Percentiles rank a stretch among this genome's conserved stretches.
Conservation (phyloP, 352 stramenopile genomes). For the Phytophthora meadii region DNA sequence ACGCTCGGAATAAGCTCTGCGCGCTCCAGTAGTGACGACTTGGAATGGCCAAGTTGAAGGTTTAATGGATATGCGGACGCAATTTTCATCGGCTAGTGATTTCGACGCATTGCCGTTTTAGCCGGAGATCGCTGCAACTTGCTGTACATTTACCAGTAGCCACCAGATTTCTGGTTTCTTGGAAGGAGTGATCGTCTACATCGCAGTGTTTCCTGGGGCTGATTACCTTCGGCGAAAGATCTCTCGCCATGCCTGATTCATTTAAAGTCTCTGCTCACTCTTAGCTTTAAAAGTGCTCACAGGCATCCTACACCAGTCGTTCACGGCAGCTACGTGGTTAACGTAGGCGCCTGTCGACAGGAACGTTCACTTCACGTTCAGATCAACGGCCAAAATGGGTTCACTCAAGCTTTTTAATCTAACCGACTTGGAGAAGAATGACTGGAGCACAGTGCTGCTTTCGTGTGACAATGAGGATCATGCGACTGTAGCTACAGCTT, state of each 20-base stretch:
- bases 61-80: slow-evolving; percentile 10
- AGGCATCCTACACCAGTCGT: slow-evolving; percentile 1
- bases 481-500: no score
- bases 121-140: no score
- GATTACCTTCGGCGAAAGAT: slow-evolving; percentile 17
- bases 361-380: slow-evolving; percentile 24
- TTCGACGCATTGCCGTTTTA: slow-evolving; percentile 1
- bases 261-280: background rate
- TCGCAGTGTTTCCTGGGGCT: background rate
- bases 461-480: no score
- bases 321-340: slow-evolving; percentile 17
- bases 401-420: slow-evolving; percentile 1
- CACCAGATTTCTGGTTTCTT: no score
- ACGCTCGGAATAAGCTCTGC: no score
- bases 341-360: slow-evolving; percentile 11
- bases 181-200: no score
- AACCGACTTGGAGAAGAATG: no score
- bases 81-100: background rate
- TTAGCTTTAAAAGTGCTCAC: background rate
- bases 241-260: slow-evolving; percentile 1
- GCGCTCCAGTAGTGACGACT: no score
- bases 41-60: slow-evolving; percentile 12
- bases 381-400: slow-evolving; percentile 8
- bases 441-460: no score
- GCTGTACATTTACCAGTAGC: no score